Evolutionary conservation across 1,284 basidiomycete species (phyloP).

Genomic region (Marasmius tenuissimus): DNA sequence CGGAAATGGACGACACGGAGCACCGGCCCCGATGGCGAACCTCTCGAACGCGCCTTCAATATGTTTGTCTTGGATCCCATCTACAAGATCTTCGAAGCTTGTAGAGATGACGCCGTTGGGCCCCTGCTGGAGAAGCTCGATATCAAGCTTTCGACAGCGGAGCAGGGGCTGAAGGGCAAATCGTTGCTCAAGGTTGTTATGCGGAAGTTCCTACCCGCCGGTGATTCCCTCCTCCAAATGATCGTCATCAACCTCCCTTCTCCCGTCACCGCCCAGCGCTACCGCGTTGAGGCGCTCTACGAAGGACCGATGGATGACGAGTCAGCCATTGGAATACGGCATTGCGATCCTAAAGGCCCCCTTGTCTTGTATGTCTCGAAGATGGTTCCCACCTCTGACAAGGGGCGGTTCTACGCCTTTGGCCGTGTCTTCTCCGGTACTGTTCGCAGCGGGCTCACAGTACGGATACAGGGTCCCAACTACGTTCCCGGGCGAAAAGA

Average conservation of each 20-base stretch:
- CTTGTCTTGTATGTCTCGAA: slow-evolving; percentile 99
- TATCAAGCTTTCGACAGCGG: slow-evolving; percentile 86
- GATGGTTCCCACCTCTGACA: slow-evolving; percentile 99
- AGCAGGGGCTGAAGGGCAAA: slow-evolving; percentile 97
- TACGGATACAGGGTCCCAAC: slow-evolving; percentile 99
- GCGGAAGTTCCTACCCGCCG: slow-evolving; percentile 99
- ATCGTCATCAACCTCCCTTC: slow-evolving; percentile 99
- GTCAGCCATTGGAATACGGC: slow-evolving; percentile 97
- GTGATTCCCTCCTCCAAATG: slow-evolving; percentile 99
- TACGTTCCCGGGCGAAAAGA: slow-evolving; percentile 99
- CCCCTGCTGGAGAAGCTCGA: slow-evolving; percentile 97
- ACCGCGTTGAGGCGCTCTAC: slow-evolving; percentile 99
- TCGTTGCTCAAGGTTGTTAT: slow-evolving; percentile 96
- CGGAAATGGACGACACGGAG: slow-evolving; percentile 94
- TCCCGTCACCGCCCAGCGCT: slow-evolving; percentile 94
- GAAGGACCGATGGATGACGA: slow-evolving; percentile 99
- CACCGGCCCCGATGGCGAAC: slow-evolving; percentile 82
- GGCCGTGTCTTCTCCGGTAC: slow-evolving; percentile 99
- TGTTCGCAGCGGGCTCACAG: slow-evolving; percentile 95
- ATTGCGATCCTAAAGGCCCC: slow-evolving; percentile 96
- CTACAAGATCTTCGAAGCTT: slow-evolving; percentile 97
- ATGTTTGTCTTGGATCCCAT: slow-evolving; percentile 99
- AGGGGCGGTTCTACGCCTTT: slow-evolving; percentile 99
- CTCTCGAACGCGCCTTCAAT: slow-evolving; percentile 92
- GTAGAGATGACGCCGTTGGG: slow-evolving; percentile 91